phyloP scores from a whole-genome alignment of 768 basidiomycete genomes.

The Termitomyces sp. region DNA sequence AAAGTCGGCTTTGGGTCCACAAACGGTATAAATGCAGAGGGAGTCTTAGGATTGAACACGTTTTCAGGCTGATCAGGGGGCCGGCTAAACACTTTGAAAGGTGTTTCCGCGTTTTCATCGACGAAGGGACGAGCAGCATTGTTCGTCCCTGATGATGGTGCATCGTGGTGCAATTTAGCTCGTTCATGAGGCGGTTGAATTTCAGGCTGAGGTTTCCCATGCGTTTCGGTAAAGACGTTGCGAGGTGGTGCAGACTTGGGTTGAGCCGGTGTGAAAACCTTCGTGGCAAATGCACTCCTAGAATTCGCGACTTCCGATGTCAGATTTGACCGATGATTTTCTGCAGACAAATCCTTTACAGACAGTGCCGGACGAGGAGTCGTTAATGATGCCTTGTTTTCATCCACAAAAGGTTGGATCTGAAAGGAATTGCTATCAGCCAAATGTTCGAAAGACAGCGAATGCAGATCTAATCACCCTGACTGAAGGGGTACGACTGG shows the following conservation, averaged over 20 bases:
- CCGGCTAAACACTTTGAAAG: slow-evolving; percentile 69
- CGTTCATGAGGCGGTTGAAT: slow-evolving; percentile 33
- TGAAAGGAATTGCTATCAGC: slow-evolving; percentile 19
- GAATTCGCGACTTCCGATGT: slow-evolving; percentile 29
- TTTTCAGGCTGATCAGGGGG: slow-evolving; percentile 51
- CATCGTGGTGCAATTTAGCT: slow-evolving; percentile 37
- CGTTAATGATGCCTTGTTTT: slow-evolving; percentile 36
- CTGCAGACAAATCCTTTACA: slow-evolving; percentile 35
- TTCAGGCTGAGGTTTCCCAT: slow-evolving; percentile 36
- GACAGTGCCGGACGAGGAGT: slow-evolving; percentile 42
- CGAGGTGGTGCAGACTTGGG: slow-evolving; percentile 37
- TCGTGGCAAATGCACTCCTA: slow-evolving; percentile 44
- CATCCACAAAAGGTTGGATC: slow-evolving; percentile 67
- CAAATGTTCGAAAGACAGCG: slow-evolving; percentile 9
- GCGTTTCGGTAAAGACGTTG: slow-evolving; percentile 39
- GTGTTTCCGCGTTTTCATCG: slow-evolving; percentile 40
- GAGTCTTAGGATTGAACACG: slow-evolving; percentile 43
- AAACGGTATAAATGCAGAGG: slow-evolving; percentile 33
- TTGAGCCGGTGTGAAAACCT: slow-evolving; percentile 60
- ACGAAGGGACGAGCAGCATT: slow-evolving; percentile 27
- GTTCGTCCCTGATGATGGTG: slow-evolving; percentile 15
- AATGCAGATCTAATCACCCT: slow-evolving; percentile 27
- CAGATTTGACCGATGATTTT: slow-evolving; percentile 14
- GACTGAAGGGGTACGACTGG: slow-evolving; percentile 38
- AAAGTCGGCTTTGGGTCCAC: slow-evolving; percentile 28